These are phyloP conservation scores for Phytophthora pistaciae DNA, from an alignment of 352 stramenopile genomes.

Conservation along the genomic window DNA sequence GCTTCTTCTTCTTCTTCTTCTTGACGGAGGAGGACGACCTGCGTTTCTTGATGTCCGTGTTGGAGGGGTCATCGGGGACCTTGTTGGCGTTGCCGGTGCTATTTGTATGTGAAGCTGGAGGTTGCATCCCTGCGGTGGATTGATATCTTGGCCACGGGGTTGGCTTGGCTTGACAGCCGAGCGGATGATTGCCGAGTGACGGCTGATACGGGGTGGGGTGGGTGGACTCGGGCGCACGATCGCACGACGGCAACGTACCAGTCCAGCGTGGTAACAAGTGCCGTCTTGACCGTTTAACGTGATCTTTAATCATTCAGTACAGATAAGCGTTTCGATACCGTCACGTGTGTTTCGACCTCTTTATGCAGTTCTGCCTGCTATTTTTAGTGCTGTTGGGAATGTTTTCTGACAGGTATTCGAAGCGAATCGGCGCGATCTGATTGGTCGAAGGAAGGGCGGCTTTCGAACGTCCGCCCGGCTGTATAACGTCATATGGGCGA, in stretches of 20 bases:
- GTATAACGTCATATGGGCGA: slow-evolving; percentile 8
- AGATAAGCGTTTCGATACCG: background rate
- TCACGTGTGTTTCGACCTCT: background rate
- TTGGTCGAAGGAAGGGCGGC: slow-evolving; percentile 23
- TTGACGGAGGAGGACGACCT: slow-evolving; percentile 5
- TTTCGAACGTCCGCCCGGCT: slow-evolving; percentile 17
- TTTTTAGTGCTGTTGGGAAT: background rate
- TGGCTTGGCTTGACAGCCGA: slow-evolving; percentile 1
- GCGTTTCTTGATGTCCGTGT: slow-evolving; percentile 12
- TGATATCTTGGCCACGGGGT: slow-evolving; percentile 3
- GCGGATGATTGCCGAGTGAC: slow-evolving; percentile 29
- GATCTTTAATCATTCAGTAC: background rate
- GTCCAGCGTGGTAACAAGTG: slow-evolving; percentile 18
- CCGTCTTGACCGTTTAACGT: background rate
- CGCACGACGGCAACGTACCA: slow-evolving; percentile 25
- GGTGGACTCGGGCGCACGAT: slow-evolving; percentile 24
- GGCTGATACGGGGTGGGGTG: slow-evolving; percentile 33
- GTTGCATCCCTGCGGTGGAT: slow-evolving; percentile 17
- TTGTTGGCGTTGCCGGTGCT: too few species aligned
- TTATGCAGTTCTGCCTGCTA: background rate
- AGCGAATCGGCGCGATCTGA: slow-evolving; percentile 21
- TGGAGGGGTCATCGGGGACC: too few species aligned
- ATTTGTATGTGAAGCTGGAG: too few species aligned
- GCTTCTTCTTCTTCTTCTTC: background rate
- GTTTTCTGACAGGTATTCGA: slow-evolving; percentile 13